Base-by-base conservation (phyloP, 2,329 filamentous ascomycete species). In the Aspergillus novoparasiticus region DNA sequence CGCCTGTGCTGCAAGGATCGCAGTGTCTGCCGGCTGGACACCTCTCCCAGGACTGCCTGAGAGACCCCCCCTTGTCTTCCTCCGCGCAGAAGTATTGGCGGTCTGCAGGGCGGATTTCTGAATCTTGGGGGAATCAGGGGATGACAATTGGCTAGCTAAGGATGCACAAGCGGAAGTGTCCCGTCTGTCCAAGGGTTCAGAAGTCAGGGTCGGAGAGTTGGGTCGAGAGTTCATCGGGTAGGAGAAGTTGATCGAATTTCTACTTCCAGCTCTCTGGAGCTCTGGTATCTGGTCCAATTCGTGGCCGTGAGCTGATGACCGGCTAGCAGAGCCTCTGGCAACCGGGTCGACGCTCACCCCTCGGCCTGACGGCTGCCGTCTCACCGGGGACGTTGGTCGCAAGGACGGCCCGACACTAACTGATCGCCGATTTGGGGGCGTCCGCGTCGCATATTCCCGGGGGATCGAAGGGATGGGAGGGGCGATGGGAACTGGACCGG, bases 401-500 rank as follows among this genome's bases (percentile, higher is more conserved):
- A 76, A 74, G 2, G 79, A 74, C 8, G 84, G 81, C 46, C 86
- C 85, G 48, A 85, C 69, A 68, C 86, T 89, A 26, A 81, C 77
- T 11, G 85, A 76, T 16, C 83, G 79, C 56, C 78, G 77, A 66
- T 75, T 75, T 12, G 74, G 65, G 12, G 72, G 69, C 21, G 79
- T 71, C 28, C 69, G 67, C 39, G 69, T 62, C 9, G 71, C 54
- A 65, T 78, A 79, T 59, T 84, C 78, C 45, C 84, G 79, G 3
- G 92, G 92, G 30, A 97, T 83, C 4, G 85, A 83, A 41, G 93
- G 94, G 2, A 97, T 89, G 1, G 93, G 93, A 34, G 93, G 92
- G 58, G 86, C 83, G 70, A 86, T 80, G 57, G 80, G 75, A 75
- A 77, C 74, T 51, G 77, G 77, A 62, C 77, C 73, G 60, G 83